Percentiles rank a stretch among this genome's conserved stretches.
Conservation (phyloP, 2,329 filamentous ascomycete genomes). For the Dissoconium aciculare region DNA sequence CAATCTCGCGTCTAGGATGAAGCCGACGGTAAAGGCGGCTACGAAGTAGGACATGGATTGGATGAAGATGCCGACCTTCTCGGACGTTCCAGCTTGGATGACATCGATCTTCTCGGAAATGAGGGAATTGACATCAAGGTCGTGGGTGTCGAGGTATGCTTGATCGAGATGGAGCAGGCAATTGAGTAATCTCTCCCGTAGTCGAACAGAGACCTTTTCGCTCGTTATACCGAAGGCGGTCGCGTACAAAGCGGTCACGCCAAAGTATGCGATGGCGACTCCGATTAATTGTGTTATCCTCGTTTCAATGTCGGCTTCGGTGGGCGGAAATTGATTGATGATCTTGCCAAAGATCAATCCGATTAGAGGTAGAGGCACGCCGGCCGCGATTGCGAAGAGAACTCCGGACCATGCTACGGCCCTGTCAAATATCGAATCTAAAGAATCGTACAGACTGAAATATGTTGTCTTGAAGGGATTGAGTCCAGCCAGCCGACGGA, state of each 20-base stretch:
- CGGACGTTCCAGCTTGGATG: conserved; percentile 33
- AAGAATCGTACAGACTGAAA: conserved; percentile 32
- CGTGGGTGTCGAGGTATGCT: conserved; percentile 37
- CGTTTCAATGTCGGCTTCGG: conserved; percentile 28
- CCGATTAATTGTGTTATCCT: conserved; percentile 31
- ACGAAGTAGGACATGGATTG: conserved; percentile 33
- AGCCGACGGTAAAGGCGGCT: conserved; percentile 32
- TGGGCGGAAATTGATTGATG: conserved; percentile 36
- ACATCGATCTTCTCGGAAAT: conserved; percentile 33
- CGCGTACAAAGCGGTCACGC: conserved; percentile 35
- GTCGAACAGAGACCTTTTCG: conserved; percentile 33
- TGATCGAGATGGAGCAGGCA: conserved; percentile 38
- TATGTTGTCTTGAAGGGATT: conserved; percentile 36
- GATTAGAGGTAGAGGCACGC: conserved; percentile 28
- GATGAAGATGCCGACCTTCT: conserved; percentile 34
- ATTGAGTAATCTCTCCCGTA: conserved; percentile 33
- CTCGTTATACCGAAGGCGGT: conserved; percentile 37
- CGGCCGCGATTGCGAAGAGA: conserved; percentile 26
- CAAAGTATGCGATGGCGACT: conserved; percentile 35
- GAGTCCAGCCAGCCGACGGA: conserved; percentile 26
- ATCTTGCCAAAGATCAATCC: conserved; percentile 34
- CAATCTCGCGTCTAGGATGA: conserved; percentile 29
- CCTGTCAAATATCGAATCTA: conserved; percentile 29
- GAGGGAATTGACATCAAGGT: conserved; percentile 35
- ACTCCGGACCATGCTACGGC: conserved; percentile 23